A percentile compares a stretch with the other conserved stretches of the same genome.
Evolutionary conservation across 2,329 filamentous ascomycete species (phyloP).

Genomic region (Daldinia sp.): DNA sequence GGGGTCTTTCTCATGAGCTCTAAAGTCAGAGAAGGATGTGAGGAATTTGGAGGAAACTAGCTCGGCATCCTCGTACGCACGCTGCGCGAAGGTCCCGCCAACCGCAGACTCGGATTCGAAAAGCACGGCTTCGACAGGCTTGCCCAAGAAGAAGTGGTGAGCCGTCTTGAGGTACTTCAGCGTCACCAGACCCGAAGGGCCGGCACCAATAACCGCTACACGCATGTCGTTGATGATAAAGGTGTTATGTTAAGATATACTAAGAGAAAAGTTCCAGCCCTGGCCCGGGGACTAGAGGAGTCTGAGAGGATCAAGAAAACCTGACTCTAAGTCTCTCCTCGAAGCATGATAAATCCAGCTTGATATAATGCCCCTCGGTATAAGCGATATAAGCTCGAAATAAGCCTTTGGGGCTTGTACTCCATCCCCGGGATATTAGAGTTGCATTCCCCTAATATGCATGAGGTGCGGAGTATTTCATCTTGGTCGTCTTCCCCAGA

Average conservation of each 20-base stretch:
- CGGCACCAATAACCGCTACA: constrained; percentile 50
- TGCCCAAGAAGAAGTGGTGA: constrained; percentile 40
- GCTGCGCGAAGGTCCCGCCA: constrained; percentile 44
- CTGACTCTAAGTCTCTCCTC: neutral
- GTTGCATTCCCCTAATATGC: neutral
- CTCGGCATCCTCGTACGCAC: constrained; percentile 55
- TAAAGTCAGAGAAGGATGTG: constrained; percentile 55
- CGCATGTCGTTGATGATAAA: constrained; percentile 20
- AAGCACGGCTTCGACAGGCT: constrained; percentile 50
- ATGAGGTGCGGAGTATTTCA: constrained; percentile 14
- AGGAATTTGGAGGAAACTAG: constrained; percentile 55
- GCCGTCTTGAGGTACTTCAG: constrained; percentile 49
- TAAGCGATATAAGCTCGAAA: neutral
- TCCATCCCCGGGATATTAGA: neutral
- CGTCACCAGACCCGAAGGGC: constrained; percentile 49
- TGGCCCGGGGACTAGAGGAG: neutral
- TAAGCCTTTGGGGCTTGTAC: neutral
- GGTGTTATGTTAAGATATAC: neutral
- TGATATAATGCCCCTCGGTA: constrained; percentile 5
- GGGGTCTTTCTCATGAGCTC: constrained; percentile 48
- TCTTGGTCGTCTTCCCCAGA: neutral
- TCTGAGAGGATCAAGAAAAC: neutral
- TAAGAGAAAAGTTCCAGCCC: neutral
- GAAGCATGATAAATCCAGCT: neutral
- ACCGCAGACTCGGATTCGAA: constrained; percentile 16